phyloP scores from a whole-genome alignment of 768 basidiomycete genomes.

The Termitomyces sp. region DNA sequence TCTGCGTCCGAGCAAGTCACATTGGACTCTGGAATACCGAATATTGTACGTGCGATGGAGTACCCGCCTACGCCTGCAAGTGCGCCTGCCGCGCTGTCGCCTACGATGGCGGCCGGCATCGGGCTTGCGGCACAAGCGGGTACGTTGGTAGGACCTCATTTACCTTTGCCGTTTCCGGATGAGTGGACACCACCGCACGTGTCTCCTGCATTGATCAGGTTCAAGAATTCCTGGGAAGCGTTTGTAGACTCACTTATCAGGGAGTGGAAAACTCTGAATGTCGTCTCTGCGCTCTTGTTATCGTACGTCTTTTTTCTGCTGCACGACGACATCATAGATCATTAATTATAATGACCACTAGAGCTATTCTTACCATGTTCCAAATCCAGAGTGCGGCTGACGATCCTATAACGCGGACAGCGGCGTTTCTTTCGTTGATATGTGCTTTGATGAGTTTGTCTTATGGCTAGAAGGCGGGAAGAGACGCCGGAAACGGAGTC shows the following conservation, averaged over 20 bases:
- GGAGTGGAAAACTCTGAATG: slow-evolving; percentile 73
- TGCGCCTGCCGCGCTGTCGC: slow-evolving; percentile 9
- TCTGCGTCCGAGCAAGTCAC: slow-evolving; percentile 8
- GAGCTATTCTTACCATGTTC: slow-evolving; percentile 66
- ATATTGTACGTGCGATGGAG: slow-evolving; percentile 1
- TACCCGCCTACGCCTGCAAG: slow-evolving; percentile 3
- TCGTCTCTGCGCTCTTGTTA: slow-evolving; percentile 59
- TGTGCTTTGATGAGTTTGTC: slow-evolving; percentile 66
- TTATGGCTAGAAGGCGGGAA: slow-evolving; percentile 38
- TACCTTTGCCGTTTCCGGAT: slow-evolving; percentile 42
- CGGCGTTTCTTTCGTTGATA: slow-evolving; percentile 57
- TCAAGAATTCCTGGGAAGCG: slow-evolving; percentile 42
- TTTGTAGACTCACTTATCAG: slow-evolving; percentile 64
- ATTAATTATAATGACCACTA: slow-evolving; percentile 15
- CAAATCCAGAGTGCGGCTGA: slow-evolving; percentile 47
- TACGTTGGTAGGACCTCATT: slow-evolving; percentile 12
- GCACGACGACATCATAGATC: neutral
- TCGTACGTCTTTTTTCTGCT: slow-evolving; percentile 25
- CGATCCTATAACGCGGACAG: slow-evolving; percentile 58
- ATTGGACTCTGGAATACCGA: slow-evolving; percentile 4
- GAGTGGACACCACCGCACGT: slow-evolving; percentile 50
- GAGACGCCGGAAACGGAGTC: slow-evolving; percentile 4
- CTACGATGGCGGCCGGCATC: slow-evolving; percentile 20
- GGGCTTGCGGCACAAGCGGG: slow-evolving; percentile 20
- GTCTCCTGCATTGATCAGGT: slow-evolving; percentile 58